Evolutionary conservation across 2,329 filamentous ascomycete species (phyloP), one percentile per base, ranked within the genome.

Genomic region (Cladosporium sp.): DNA sequence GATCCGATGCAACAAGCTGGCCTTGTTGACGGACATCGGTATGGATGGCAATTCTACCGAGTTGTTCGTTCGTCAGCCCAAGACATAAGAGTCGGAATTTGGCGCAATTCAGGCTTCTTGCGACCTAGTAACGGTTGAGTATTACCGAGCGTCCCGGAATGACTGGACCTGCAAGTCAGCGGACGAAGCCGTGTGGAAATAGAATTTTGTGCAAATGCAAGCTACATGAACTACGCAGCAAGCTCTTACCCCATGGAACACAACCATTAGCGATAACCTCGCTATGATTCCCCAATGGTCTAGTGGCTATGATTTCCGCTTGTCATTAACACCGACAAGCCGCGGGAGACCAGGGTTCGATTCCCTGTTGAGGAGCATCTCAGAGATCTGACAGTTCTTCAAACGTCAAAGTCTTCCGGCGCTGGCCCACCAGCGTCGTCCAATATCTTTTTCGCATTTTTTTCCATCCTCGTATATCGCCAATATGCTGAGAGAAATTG

Each of bases 301-400:
- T 48, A 48, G 45, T 48, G 45, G 45, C 45, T 48, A 48, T 48
- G 45, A 48, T 48, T 48, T 48, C 45, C 45, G 45, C 45, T 32
- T 48, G 45, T 48, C 25, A 48, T 42, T 35, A 17, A n/a, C 13
- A 39, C 39, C 28, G 51, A 54, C 50, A 44, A 53, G 50, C 28
- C 50, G 50, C 50, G 50, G 50, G 50, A 53, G 50, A 53, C 50
- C 50, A 54, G 51, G 51, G 51, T 54, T 54, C 51, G 51, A 54
- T 54, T 54, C 50, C 50, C 50, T 53, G 50, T 53, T 53, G 50
- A 39, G 50, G 50, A 53, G 50, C 44, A 53, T 34, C 39, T 54
- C 51, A 54, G 47, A 44, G 28, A 36, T 22, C n/a, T 54, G 51
- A 54, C 51, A 44, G 39, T 40, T 54, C 51, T 54, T 54, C 39